Evolutionary conservation across 176 grass and related monocot genomes (phyloP).

Genomic region (Ananas comosus): DNA sequence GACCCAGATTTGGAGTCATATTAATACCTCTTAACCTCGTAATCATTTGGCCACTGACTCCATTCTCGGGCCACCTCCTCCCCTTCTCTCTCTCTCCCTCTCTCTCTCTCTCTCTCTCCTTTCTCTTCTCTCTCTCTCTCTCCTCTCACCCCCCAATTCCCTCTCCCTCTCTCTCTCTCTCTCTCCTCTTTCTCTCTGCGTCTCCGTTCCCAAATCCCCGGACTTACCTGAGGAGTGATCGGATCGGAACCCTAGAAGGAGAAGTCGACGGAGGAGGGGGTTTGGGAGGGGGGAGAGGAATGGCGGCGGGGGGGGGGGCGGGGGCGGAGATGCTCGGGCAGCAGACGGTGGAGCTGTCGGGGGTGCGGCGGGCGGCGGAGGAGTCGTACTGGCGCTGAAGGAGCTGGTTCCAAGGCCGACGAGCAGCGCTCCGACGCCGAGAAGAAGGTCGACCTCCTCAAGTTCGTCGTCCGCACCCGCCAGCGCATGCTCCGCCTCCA

Average conservation of each 20-base stretch:
- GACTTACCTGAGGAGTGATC: too few species aligned
- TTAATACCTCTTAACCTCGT: too few species aligned
- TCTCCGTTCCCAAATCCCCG: too few species aligned
- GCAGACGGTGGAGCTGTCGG: constrained; percentile 82
- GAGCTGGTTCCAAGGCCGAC: constrained; percentile 67
- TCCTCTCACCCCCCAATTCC: too few species aligned
- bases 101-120: too few species aligned
- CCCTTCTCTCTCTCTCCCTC: too few species aligned
- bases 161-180: too few species aligned
- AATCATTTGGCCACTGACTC: too few species aligned
- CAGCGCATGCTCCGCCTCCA: constrained; percentile 99
- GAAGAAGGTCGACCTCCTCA: constrained; percentile 99
- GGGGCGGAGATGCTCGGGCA: constrained; percentile 73
- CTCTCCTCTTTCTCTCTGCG: too few species aligned
- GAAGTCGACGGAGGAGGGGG: not conserved
- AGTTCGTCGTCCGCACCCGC: constrained; percentile 80
- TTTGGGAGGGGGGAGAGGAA: not conserved
- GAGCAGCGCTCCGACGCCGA: constrained; percentile 72
- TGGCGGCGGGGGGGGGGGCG: not conserved
- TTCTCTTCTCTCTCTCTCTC: too few species aligned
- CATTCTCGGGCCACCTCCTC: too few species aligned
- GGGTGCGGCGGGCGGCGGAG: constrained; percentile 67
- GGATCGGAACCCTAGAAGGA: not conserved
- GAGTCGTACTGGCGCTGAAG: constrained; percentile 87
- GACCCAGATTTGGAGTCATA: too few species aligned